Percentiles rank a stretch among this genome's conserved stretches.
phyloP scores from a whole-genome alignment of 2,329 filamentous ascomycete species.

The Ilyonectria destructans region DNA sequence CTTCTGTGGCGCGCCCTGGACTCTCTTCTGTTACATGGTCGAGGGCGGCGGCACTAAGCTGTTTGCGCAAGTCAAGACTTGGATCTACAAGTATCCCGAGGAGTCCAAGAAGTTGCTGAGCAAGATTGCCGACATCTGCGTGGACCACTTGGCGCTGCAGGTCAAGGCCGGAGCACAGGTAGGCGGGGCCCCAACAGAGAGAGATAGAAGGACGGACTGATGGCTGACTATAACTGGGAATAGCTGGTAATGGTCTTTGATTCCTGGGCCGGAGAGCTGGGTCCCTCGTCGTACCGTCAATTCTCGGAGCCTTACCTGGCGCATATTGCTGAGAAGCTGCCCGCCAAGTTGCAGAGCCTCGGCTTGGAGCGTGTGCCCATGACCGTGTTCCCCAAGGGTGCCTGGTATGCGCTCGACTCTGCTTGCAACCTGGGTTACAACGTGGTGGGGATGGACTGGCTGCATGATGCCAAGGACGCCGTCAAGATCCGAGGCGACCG shows the following conservation, averaged over 20 bases:
- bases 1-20: slow-evolving; percentile 98
- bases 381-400: slow-evolving; percentile 98
- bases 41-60: slow-evolving; percentile 97
- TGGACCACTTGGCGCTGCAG: slow-evolving; percentile 94
- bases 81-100: slow-evolving; percentile 91
- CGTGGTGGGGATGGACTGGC: slow-evolving; percentile 95
- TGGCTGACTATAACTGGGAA: background rate
- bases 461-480: slow-evolving; percentile 89
- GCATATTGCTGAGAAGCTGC: slow-evolving; percentile 87
- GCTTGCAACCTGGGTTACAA: slow-evolving; percentile 93
- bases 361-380: slow-evolving; percentile 89
- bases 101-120: slow-evolving; percentile 86
- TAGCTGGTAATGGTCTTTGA: slow-evolving; percentile 96
- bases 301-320: slow-evolving; percentile 91
- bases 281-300: slow-evolving; percentile 84
- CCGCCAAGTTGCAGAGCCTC: slow-evolving; percentile 80
- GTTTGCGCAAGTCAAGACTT: slow-evolving; percentile 95
- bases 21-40: slow-evolving; percentile 98
- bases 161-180: slow-evolving; percentile 94
- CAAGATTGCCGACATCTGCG: slow-evolving; percentile 95
- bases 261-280: slow-evolving; percentile 96
- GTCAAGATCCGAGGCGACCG: slow-evolving; percentile 84
- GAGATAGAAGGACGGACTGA: background rate
- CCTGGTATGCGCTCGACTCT: slow-evolving; percentile 93
- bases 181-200: slow-evolving; percentile 41